Evolutionary conservation across 345 rosid species (phyloP).

Genomic region (Trapa bicornis): DNA sequence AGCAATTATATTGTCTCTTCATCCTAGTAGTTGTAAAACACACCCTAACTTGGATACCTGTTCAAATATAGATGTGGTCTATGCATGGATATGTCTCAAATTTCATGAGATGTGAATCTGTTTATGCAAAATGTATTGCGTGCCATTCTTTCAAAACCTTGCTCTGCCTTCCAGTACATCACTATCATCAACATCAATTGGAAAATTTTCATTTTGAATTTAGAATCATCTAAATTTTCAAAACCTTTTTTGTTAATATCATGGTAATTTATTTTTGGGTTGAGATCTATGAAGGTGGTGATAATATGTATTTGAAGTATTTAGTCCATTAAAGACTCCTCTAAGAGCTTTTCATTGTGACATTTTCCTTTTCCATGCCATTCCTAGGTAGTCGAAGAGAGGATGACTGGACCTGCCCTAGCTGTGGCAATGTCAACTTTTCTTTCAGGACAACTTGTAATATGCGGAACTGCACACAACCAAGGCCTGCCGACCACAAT

Average conservation of each 20-base stretch:
- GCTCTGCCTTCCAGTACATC: not conserved
- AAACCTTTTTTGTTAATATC: not conserved
- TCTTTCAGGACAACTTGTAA: conserved; percentile 96
- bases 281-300: not conserved
- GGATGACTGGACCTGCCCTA: conserved; percentile 98
- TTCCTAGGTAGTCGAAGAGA: conserved; percentile 85
- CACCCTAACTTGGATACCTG: not conserved
- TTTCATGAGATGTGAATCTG: not conserved
- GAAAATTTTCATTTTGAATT: too few relatives aligned
- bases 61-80: not conserved
- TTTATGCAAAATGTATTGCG: not conserved
- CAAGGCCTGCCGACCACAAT: conserved; percentile 88
- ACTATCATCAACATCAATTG: not conserved
- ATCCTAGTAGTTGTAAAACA: not conserved
- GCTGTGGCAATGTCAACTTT: conserved; percentile 94
- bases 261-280: not conserved
- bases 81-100: not conserved
- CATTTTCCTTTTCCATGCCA: not conserved
- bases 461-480: conserved; percentile 97
- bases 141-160: too few relatives aligned
- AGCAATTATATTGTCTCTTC: not conserved
- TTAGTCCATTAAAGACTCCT: not conserved
- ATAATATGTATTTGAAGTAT: not conserved
- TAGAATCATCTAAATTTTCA: not conserved
- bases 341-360: not conserved